Evolutionary conservation across 768 basidiomycete genomes (phyloP), one percentile per base, ranked within the genome.

Genomic region (Thelephora aurantiotincta): DNA sequence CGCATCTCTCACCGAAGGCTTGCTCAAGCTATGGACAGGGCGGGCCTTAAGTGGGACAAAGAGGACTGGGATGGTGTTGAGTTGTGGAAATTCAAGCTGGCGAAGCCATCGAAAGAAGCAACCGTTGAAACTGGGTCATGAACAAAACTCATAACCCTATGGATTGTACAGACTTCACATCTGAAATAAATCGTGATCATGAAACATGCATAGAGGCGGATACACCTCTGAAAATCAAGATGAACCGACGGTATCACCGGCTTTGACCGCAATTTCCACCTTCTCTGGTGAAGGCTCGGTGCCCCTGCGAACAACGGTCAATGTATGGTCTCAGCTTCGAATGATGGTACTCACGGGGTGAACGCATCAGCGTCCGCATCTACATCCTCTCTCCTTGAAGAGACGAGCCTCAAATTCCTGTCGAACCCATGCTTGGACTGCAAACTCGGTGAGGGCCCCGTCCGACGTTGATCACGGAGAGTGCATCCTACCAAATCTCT

Each of bases 61-160:
- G 70, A 71, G 5, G 87, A 88, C 45, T 91, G 87, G 84, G 82
- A 82, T 19, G 85, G 73, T 3, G 69, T 91, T 20, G 86, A 92
- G 63, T 69, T 93, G 38, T 91, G 84, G 84, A 80, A 75, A 58
- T 45, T 63, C 26, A 47, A 44, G 11, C 51, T 55, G 16, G 50
- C 26, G 9, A 30, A 19, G 42, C 16, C 42, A 7, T 14, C 9
- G 13, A 30, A 43, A 20, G 30, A 16, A 43, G 20, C 42, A 43
- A 30, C 42, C 30, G 42, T 2, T 30, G 18, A 22, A 18, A 12
- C 30, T 43, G 42, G 42, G 12, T 30, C 26, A 30, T 30, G 9
- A 30, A 46, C 14, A 48, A 18, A 30, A 12, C n/a, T 7, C 45
- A 12, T 23, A 33, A 7, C 30, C 41, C 46, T 41, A 50, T 36